Conservation (phyloP, 768 basidiomycete species). For the Leccinum broughii region DNA sequence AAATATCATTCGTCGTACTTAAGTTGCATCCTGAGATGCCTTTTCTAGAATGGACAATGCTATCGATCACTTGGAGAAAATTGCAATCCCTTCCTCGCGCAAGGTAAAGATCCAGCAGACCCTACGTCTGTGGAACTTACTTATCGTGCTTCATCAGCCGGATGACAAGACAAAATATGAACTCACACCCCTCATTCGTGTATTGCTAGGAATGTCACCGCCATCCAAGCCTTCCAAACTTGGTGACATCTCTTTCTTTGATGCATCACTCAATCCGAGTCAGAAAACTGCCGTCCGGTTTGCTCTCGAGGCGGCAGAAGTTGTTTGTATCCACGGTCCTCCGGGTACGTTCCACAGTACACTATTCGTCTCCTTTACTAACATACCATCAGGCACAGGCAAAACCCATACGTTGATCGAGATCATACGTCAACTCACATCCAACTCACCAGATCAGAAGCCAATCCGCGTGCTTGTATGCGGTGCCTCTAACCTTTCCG, state of each 20-base stretch:
- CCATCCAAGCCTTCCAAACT: conserved; percentile 43
- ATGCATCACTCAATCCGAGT: conserved; percentile 73
- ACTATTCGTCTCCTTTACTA: not conserved
- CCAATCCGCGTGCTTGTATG: conserved; percentile 77
- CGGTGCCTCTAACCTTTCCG: conserved; percentile 91
- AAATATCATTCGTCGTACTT: not conserved
- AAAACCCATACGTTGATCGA: conserved; percentile 97
- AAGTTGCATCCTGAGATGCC: not conserved
- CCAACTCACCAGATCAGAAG: conserved; percentile 43
- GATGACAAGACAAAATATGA: conserved; percentile 45
- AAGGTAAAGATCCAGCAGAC: conserved; percentile 16
- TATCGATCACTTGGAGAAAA: conserved; percentile 61
- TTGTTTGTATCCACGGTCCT: conserved; percentile 96
- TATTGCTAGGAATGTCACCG: conserved; percentile 66
- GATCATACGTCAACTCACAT: conserved; percentile 81
- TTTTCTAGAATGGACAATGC: conserved; percentile 82
- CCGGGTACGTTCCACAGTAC: conserved; percentile 55
- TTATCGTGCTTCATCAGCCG: conserved; percentile 22
- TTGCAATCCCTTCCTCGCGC: conserved; percentile 32
- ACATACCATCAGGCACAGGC: conserved; percentile 63
- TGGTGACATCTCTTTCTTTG: conserved; percentile 62
- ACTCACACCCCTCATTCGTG: conserved; percentile 55
- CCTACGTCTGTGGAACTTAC: not conserved
- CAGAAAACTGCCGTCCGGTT: conserved; percentile 85
- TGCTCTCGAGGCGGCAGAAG: conserved; percentile 74